Evolutionary conservation across 1,139 yeast species (phyloP), one percentile per base, ranked within the genome.

Genomic region (Blastobotrys indianensis): DNA sequence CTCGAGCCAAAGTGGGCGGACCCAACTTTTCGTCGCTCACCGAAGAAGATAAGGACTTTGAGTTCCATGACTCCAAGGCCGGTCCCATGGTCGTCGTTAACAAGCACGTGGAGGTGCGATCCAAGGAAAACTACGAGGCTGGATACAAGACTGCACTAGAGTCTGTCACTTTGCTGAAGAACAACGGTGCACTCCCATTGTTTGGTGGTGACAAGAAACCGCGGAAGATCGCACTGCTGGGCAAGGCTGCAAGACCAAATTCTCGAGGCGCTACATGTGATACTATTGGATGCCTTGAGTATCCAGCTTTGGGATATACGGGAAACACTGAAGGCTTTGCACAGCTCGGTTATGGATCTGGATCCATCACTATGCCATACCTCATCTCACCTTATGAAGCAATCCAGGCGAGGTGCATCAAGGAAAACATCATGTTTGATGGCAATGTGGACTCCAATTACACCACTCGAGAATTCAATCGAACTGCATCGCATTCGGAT

Each of bases 21-120:
- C 82, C 84, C 29, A 79, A 77, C 57, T 79, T 79, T 60, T 72
- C 75, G 50, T 76, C 82, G 1, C 77, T 82, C 82, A 76, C 82
- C 3, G 63, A 65, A 48, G 76, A 76, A 53, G 76, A 80, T 1
- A 72, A 68, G 54, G 81, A 77, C 16, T 78, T 73, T 49, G 68
- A 74, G 48, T 75, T 66, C 54, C 78, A 79, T 12, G 54, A 42
- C 4, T 72, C 70, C 55, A 74, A 74, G 45, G 72, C 62, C 51
- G 82, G 82, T 0, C 78, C 81, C 8, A 71, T 74, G 17, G 68
- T 69, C 23, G 76, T 72, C 54, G 74, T 76, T 35, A 80, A 79
- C 56, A 70, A 75, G 68, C 83, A 78, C 55, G 66, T 71, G 39
- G 79, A 78, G 47, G 79, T 76, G 3, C 66, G 81, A 39, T 69